phyloP scores from a whole-genome alignment of 192 early-diverging fungal genomes.

The Coemansia sp. region DNA sequence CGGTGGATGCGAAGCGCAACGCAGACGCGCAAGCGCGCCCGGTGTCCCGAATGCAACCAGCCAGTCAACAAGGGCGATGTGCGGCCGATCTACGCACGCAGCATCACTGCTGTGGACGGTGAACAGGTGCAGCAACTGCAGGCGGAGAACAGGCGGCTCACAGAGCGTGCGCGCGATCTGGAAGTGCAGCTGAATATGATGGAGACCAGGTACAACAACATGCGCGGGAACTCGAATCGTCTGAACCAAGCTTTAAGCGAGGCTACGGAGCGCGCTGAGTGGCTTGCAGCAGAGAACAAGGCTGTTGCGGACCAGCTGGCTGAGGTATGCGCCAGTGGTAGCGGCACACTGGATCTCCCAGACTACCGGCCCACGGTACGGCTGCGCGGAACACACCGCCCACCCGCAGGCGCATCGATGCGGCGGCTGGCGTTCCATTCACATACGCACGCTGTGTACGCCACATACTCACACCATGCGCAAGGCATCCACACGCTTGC shows the following conservation, averaged over 20 bases:
- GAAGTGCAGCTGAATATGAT: constrained; percentile 10
- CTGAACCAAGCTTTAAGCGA: constrained; percentile 16
- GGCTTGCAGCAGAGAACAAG: constrained; percentile 23
- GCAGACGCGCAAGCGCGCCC: background rate
- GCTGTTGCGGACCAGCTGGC: constrained; percentile 3
- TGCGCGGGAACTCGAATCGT: constrained; percentile 23
- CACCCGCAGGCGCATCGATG: constrained; percentile 8
- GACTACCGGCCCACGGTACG: constrained; percentile 12
- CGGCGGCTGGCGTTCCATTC: constrained; percentile 26
- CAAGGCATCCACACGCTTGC: constrained; percentile 20
- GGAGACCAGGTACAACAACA: constrained; percentile 5
- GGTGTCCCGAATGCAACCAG: constrained; percentile 46
- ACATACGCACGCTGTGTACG: constrained; percentile 25
- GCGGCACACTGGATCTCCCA: background rate
- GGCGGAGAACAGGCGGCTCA: constrained; percentile 7
- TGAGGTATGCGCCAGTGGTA: background rate
- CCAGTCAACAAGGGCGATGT: constrained; percentile 25
- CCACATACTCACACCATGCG: constrained; percentile 12
- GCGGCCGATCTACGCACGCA: constrained; percentile 31
- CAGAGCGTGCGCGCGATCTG: background rate
- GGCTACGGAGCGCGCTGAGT: background rate
- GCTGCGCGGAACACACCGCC: constrained; percentile 17
- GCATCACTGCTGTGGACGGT: constrained; percentile 23
- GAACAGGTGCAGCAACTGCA: constrained; percentile 3
- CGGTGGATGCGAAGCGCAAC: constrained; percentile 29